These are phyloP conservation scores for Naganishia randhawae DNA, from an alignment of 768 basidiomycete genomes.

Conservation along the genomic window DNA sequence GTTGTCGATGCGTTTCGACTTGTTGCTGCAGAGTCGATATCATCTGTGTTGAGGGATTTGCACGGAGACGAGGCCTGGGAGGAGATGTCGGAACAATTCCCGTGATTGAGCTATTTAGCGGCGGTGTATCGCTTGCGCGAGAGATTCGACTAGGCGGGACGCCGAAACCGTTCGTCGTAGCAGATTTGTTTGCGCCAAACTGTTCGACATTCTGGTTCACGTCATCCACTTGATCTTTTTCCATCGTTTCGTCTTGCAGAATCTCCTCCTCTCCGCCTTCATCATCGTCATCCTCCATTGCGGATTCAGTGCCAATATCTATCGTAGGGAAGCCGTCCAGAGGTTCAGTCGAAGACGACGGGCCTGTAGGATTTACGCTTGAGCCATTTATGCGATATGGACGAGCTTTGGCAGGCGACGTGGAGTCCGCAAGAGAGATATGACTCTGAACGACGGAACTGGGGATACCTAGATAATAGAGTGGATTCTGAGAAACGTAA, in stretches of 20 bases:
- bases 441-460: conserved; percentile 17
- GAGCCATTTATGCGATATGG: background rate
- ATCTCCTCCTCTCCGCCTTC: conserved; percentile 9
- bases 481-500: too few relatives aligned
- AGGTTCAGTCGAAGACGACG: background rate
- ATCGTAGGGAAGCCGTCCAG: background rate
- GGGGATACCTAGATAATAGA: conserved; percentile 2
- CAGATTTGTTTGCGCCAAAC: background rate
- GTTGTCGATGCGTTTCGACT: conserved; percentile 16
- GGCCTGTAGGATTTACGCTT: background rate
- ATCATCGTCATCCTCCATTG: background rate
- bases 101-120: background rate
- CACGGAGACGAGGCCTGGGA: conserved; percentile 10
- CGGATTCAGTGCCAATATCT: background rate
- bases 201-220: background rate
- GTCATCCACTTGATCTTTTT: background rate
- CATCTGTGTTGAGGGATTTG: conserved; percentile 15
- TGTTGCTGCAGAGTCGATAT: conserved; percentile 18
- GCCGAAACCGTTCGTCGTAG: background rate
- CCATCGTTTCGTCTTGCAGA: conserved; percentile 12
- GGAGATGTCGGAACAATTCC: conserved; percentile 15
- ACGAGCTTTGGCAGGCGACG: conserved; percentile 10
- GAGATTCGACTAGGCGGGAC: conserved; percentile 3
- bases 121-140: background rate
- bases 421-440: conserved; percentile 15